phyloP scores from a whole-genome alignment of 805 yeast species.

The Cyberlindnera euphorbiae region DNA sequence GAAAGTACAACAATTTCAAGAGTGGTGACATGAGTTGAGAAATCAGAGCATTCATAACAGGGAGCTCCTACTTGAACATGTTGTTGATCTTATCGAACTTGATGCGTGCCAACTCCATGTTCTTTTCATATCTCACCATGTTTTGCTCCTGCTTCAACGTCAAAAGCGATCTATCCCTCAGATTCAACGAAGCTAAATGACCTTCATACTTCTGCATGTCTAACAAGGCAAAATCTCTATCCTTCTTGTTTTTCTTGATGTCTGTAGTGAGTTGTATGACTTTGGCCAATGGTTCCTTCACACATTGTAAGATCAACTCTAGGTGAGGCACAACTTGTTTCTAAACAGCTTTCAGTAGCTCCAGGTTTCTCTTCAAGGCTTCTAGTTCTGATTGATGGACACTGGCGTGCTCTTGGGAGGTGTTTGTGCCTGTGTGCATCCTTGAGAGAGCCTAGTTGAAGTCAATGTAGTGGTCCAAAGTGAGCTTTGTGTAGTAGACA shows the following conservation, averaged over 20 bases:
- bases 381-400: too few species aligned
- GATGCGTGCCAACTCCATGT: conserved; percentile 27
- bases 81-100: conserved; percentile 36
- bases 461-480: conserved; percentile 8
- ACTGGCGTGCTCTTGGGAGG: too few species aligned
- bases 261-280: conserved; percentile 17
- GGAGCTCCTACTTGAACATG: conserved; percentile 42
- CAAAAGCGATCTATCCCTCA: conserved; percentile 22
- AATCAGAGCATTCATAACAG: conserved; percentile 35
- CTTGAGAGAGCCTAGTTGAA: too few species aligned
- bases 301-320: conserved; percentile 23
- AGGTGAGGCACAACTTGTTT: conserved; percentile 16
- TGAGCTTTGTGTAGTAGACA: conserved; percentile 3
- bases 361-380: too few species aligned
- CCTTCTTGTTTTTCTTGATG: conserved; percentile 28
- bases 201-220: conserved; percentile 35
- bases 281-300: conserved; percentile 21
- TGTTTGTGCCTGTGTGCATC: neutral
- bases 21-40: conserved; percentile 28
- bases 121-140: conserved; percentile 28
- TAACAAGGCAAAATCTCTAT: conserved; percentile 31
- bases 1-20: conserved; percentile 31
- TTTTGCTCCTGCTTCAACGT: conserved; percentile 36
- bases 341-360: conserved; percentile 6
- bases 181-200: conserved; percentile 16